Evolutionary conservation across 1,284 basidiomycete genomes (phyloP), one percentile per base, ranked within the genome.

Genomic region (Wolfiporia cocos): DNA sequence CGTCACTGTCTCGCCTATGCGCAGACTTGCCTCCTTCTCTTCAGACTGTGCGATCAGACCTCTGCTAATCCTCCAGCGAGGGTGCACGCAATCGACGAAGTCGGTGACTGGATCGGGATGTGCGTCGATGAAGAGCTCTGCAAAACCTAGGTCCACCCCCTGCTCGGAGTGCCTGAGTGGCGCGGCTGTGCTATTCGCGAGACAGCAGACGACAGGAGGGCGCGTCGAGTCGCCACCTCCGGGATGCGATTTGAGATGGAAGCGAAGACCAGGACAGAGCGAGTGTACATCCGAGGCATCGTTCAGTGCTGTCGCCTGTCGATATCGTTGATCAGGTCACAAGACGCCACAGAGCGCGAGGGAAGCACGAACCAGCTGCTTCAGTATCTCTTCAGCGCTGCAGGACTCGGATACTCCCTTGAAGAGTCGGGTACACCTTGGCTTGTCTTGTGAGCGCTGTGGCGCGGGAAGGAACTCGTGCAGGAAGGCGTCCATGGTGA

Each of bases 221-320:
- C 11, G 33, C 29, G 24, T 11, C 15, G 10, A 15, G 10, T 41
- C 21, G 4, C 7, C 6, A 5, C 21, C 14, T n/a, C 12, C 15
- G 20, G 9, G n/a, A 23, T 10, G 11, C 18, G 39, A 41, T 9
- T 41, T 44, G 12, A 34, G 17, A 12, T 14, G 10, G 34, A 49
- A 41, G 6, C 4, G 15, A 30, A 46, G 46, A 3, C 47, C 43
- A 14, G 47, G 47, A 43, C 47, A 49, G n/a, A n/a, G n/a, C n/a
- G n/a, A n/a, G n/a, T n/a, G n/a, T n/a, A n/a, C n/a, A n/a, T n/a
- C 3, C 47, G 47, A 4, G 43, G 23, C 29, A 4, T 28, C 21
- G 19, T 41, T 38, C 30, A 40, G n/a, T 20, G 34, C 34, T 28
- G 20, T 14, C 9, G 36, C 26, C 39, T 44, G n/a, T 14, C 4